phyloP scores from a whole-genome alignment of 441 rosid species.

The Melastoma candidum region DNA sequence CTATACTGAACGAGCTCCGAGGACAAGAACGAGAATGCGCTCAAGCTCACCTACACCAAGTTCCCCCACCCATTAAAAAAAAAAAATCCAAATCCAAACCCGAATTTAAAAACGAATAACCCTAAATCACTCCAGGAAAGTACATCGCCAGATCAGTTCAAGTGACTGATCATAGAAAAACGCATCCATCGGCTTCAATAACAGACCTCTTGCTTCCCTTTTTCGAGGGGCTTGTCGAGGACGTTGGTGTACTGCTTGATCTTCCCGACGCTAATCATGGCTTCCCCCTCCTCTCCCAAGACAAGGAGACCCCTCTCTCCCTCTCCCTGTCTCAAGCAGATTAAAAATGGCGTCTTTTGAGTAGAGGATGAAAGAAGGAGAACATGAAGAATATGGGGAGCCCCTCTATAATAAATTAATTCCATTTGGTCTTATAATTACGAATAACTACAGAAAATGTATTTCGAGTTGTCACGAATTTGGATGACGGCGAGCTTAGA shows the following conservation, averaged over 20 bases:
- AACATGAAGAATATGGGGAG: not conserved
- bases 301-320: not conserved
- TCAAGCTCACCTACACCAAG: conserved; percentile 64
- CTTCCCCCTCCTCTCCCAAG: conserved; percentile 7
- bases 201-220: conserved; percentile 92
- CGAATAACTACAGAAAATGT: too few relatives aligned
- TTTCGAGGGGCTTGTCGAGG: conserved; percentile 89
- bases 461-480: too few relatives aligned
- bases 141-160: too few relatives aligned
- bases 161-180: too few relatives aligned
- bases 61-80: too few relatives aligned
- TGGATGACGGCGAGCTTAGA: too few relatives aligned
- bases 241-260: conserved; percentile 85
- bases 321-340: not conserved
- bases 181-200: too few relatives aligned
- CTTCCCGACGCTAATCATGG: conserved; percentile 93
- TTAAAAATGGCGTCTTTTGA: not conserved
- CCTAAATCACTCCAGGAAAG: too few relatives aligned
- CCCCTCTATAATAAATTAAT: too few relatives aligned
- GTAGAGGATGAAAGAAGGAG: not conserved
- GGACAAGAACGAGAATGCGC: conserved; percentile 85
- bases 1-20: conserved; percentile 97
- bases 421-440: too few relatives aligned
- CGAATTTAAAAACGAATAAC: too few relatives aligned
- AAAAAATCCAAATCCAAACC: too few relatives aligned